These are phyloP conservation scores for Exobasidium rhododendri DNA, from an alignment of 1,284 basidiomycete species.

Conservation along the genomic window DNA sequence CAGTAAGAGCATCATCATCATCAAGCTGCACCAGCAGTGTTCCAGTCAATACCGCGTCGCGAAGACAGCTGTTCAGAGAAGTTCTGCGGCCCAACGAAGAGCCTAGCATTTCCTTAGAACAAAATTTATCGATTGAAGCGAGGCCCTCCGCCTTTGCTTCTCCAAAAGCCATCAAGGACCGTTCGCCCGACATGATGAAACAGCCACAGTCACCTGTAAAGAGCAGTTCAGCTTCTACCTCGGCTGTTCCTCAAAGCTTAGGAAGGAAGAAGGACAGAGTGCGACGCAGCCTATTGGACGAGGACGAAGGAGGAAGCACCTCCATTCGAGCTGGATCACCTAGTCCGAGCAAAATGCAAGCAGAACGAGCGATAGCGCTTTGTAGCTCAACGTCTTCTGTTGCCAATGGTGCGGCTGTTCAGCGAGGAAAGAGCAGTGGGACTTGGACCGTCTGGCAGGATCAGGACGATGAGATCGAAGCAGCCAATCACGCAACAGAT, in stretches of 20 bases:
- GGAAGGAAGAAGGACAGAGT: slow-evolving; percentile 6
- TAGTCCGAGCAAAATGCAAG: slow-evolving; percentile 6
- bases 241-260: slow-evolving; percentile 7
- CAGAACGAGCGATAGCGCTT: not conserved
- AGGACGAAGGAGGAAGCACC: slow-evolving; percentile 1
- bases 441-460: slow-evolving; percentile 9
- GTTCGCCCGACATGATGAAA: too few relatives aligned
- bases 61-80: not conserved
- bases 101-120: not conserved
- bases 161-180: not conserved
- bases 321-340: slow-evolving; percentile 2
- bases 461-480: not conserved
- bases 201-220: too few relatives aligned
- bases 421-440: not conserved
- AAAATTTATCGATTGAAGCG: not conserved
- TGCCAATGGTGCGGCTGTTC: not conserved
- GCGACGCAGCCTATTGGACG: not conserved
- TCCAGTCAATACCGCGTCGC: not conserved
- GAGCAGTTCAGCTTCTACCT: not conserved
- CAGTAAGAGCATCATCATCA: not conserved
- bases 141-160: not conserved
- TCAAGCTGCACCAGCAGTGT: not conserved
- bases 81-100: not conserved
- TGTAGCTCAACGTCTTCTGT: not conserved
- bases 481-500: too few relatives aligned